Conservation (phyloP, 345 rosid genomes). For the Gossypium bickii region DNA sequence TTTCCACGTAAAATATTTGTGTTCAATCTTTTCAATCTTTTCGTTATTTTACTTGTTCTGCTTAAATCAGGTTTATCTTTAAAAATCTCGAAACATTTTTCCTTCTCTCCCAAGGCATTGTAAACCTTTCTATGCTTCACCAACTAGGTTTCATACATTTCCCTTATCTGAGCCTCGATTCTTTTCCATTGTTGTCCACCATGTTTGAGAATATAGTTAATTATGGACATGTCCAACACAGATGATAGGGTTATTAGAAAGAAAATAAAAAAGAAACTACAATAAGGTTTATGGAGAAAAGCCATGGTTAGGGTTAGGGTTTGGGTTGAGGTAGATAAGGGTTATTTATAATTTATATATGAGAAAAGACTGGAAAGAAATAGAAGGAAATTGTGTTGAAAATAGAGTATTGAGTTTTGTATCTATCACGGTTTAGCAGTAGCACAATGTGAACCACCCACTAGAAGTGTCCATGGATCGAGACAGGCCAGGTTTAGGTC, state of each 20-base stretch:
- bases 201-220: constrained; percentile 35
- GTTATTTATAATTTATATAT: too few relatives aligned
- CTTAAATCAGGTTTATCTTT: constrained; percentile 50
- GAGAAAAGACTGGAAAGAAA: too few relatives aligned
- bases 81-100: constrained; percentile 48
- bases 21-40: too few relatives aligned
- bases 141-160: constrained; percentile 51
- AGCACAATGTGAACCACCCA: too few relatives aligned
- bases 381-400: too few relatives aligned
- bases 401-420: too few relatives aligned
- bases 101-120: constrained; percentile 50
- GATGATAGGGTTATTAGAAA: constrained; percentile 17
- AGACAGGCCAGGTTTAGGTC: accelerated
- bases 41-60: too few relatives aligned
- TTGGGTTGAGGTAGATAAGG: background rate
- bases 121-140: constrained; percentile 42
- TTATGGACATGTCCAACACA: constrained; percentile 49
- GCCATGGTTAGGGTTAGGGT: background rate
- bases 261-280: background rate
- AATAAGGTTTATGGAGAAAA: constrained; percentile 4
- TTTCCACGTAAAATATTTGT: too few relatives aligned
- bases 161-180: constrained; percentile 26
- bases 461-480: too few relatives aligned
- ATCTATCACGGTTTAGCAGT: too few relatives aligned
- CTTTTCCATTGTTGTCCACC: background rate